Evolutionary conservation across 176 grass and related monocot genomes (phyloP).

Genomic region (Puya raimondii): DNA sequence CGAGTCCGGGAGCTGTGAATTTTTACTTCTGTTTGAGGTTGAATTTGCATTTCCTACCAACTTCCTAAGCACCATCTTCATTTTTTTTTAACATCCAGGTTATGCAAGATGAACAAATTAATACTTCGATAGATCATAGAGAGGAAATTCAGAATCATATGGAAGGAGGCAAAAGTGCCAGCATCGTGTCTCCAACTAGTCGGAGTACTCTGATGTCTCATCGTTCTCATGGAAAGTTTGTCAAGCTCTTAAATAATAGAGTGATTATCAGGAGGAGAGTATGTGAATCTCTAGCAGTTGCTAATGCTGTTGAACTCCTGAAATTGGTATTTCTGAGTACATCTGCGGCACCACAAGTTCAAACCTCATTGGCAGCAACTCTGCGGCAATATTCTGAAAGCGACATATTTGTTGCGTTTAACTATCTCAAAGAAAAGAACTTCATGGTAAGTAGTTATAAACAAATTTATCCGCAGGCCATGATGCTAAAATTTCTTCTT

Average conservation of each 20-base stretch:
- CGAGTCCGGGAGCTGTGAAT: conserved; percentile 33
- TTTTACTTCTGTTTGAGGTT: conserved; percentile 11
- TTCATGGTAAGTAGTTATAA: conserved; percentile 52
- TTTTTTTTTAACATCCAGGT: conserved; percentile 24
- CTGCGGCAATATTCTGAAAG: conserved; percentile 72
- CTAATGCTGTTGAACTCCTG: conserved; percentile 79
- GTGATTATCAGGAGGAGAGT: conserved; percentile 47
- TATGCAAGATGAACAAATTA: conserved; percentile 18
- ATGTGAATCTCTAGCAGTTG: conserved; percentile 55
- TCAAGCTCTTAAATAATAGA: conserved; percentile 36
- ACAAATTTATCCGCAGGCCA: conserved; percentile 16
- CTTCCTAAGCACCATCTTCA: neutral
- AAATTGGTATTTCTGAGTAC: conserved; percentile 83
- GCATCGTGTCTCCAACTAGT: conserved; percentile 23
- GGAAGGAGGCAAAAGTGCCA: conserved; percentile 24
- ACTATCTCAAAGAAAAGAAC: conserved; percentile 72
- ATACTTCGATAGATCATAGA: conserved; percentile 20
- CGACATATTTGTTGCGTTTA: conserved; percentile 81
- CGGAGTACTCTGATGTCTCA: conserved; percentile 16
- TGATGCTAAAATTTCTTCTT: neutral
- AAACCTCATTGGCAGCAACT: conserved; percentile 57
- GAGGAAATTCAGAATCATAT: conserved; percentile 18
- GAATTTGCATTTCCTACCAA: neutral
- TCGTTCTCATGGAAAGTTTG: conserved; percentile 28
- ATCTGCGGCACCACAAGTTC: conserved; percentile 56